Evolutionary conservation across 2,329 filamentous ascomycete genomes (phyloP), one percentile per base, ranked within the genome.

Genomic region (Pochonia chlamydosporia): DNA sequence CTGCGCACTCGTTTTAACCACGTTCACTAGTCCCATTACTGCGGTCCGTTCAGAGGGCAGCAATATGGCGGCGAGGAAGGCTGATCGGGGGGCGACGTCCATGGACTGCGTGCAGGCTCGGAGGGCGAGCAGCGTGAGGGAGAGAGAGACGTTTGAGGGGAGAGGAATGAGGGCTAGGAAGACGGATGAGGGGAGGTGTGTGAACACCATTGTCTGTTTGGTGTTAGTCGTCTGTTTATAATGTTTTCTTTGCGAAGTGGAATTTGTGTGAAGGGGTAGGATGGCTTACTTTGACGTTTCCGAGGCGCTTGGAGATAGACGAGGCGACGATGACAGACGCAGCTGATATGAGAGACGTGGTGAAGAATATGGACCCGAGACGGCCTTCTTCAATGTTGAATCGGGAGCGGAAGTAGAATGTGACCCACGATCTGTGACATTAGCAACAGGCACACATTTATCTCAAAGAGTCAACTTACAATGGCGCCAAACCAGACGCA

Each of bases 161-260:
- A 83, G 56, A 0, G 81, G 78, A 20, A 89, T 79, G 18, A 88
- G 63, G 13, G 78, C 69, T 2, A 88, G 73, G 53, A 82, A 83
- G 23, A 88, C 64, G 7, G 84, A 72, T 0, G 83, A 86, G 0
- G 85, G 85, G 1, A 89, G 69, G 55, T 89, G 84, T 0, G 84
- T 87, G 57, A 87, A 85, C 8, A 86, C 83, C 85, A 89, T 89
- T 1, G 84, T 87, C 71, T 81, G 51, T 1, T 14, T 47, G 5
- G 48, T 49, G 26, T 28, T 13, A 28, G 26, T 28, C 26, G 3
- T 7, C 26, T 2, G 26, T 28, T n/a, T n/a, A n/a, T 44, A 21
- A 28, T 3, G 11, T 13, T n/a, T 24, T n/a, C 13, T 7, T 10
- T 13, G 14, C 20, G 18, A 51, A 49, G 21, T 52, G 55, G 52